Evolutionary conservation across 2,329 filamentous ascomycete genomes (phyloP).

Genomic region (Fusarium sp.): DNA sequence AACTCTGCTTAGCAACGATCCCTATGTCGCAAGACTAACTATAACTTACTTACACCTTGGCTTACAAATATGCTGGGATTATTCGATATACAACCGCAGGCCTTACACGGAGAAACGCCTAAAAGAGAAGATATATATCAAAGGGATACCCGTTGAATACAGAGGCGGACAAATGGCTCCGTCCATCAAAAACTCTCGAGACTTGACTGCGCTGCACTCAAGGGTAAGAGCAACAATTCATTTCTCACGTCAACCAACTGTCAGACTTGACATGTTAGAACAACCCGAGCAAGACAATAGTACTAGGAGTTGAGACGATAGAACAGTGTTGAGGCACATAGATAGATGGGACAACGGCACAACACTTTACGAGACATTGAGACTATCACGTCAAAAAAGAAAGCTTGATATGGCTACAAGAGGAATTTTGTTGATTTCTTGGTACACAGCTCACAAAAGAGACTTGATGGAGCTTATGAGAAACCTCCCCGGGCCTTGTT

Average conservation of each 20-base stretch:
- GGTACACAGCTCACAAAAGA: constrained; percentile 73
- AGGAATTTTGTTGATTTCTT: constrained; percentile 65
- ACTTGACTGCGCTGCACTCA: no score
- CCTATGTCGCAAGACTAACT: background rate
- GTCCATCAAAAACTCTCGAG: background rate
- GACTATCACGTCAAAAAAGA: constrained; percentile 38
- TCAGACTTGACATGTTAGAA: background rate
- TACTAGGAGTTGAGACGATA: background rate
- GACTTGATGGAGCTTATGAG: constrained; percentile 67
- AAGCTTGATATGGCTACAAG: constrained; percentile 52
- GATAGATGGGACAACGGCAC: background rate
- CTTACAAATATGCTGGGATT: background rate
- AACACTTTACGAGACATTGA: background rate
- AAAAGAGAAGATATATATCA: no score
- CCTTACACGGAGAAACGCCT: background rate
- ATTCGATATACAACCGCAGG: background rate
- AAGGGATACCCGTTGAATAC: no score
- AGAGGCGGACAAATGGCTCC: background rate
- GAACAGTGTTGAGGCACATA: background rate
- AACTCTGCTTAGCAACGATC: background rate
- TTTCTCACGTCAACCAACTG: background rate
- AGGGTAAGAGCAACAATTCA: background rate
- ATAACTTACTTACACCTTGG: background rate
- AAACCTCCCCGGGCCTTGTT: constrained; percentile 62
- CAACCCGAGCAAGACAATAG: background rate